Conservation (phyloP, 1,284 basidiomycete genomes). For the Puccinia brachypodii region DNA sequence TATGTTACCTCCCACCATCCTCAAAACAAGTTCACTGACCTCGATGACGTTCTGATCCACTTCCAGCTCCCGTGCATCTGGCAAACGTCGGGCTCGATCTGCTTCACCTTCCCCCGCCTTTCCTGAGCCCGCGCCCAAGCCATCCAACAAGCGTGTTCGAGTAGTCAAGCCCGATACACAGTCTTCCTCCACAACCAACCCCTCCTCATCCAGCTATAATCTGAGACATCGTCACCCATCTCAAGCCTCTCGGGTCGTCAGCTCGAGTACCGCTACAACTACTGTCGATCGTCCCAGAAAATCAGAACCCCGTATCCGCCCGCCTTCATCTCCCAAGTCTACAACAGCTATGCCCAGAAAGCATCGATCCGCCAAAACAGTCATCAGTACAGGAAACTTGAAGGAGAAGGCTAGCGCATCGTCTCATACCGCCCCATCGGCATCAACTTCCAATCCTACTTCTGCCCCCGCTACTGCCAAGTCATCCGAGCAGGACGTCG, state of each 20-base stretch:
- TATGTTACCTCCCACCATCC: neutral
- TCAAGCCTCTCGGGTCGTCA: conserved; percentile 8
- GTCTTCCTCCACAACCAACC: conserved; percentile 13
- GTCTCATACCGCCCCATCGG: conserved; percentile 18
- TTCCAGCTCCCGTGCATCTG: conserved; percentile 44
- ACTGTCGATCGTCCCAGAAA: neutral
- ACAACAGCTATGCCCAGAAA: conserved; percentile 34
- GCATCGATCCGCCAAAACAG: conserved; percentile 21
- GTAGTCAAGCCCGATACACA: conserved; percentile 29
- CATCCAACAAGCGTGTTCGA: conserved; percentile 37
- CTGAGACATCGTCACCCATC: conserved; percentile 27
- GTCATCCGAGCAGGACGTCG: conserved; percentile 38
- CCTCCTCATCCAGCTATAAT: conserved; percentile 27
- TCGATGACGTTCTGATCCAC: neutral
- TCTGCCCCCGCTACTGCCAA: conserved; percentile 21
- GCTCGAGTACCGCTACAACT: neutral
- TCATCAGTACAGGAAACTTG: neutral
- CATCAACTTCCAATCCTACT: conserved; percentile 34
- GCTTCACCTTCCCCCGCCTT: conserved; percentile 40
- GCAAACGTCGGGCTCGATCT: conserved; percentile 49
- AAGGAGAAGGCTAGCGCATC: conserved; percentile 36
- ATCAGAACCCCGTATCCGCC: neutral
- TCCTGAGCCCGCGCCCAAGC: conserved; percentile 38
- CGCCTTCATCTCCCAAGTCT: conserved; percentile 15
- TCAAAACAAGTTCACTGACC: neutral